Evolutionary conservation across 2,329 filamentous ascomycete species (phyloP).

Genomic region (Microdochium nivale): DNA sequence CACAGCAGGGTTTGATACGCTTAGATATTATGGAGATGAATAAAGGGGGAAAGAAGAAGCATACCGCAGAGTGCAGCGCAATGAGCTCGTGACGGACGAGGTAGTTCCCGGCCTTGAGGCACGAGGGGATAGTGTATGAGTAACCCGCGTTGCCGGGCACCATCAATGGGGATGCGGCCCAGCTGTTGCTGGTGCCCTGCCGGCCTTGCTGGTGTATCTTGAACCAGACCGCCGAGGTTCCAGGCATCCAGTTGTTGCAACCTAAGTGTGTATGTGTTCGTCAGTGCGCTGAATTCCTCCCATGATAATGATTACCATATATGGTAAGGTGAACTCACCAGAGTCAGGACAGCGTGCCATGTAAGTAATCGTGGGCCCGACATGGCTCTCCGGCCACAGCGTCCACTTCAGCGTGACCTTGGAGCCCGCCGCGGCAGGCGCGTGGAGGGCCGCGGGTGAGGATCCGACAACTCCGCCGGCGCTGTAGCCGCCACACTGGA

Average conservation of each 20-base stretch:
- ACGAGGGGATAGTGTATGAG: slow-evolving; percentile 43
- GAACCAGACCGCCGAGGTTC: slow-evolving; percentile 2
- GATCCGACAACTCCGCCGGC: slow-evolving; percentile 38
- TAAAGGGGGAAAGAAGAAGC: slow-evolving; percentile 7
- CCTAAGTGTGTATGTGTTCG: slow-evolving; percentile 3
- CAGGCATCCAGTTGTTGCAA: slow-evolving; percentile 11
- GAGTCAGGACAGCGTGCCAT: slow-evolving; percentile 48
- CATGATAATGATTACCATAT: not conserved
- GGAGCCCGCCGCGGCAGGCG: slow-evolving; percentile 41
- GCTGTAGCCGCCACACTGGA: slow-evolving; percentile 47
- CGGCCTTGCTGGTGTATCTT: not conserved
- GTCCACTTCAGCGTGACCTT: slow-evolving; percentile 48
- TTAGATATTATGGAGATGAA: too few relatives aligned
- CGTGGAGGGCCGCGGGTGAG: slow-evolving; percentile 43
- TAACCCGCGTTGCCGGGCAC: slow-evolving; percentile 29
- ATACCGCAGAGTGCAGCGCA: slow-evolving; percentile 37
- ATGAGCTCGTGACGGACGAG: slow-evolving; percentile 51
- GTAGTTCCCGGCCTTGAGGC: slow-evolving; percentile 44
- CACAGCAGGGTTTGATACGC: too few relatives aligned
- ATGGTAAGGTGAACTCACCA: slow-evolving; percentile 18
- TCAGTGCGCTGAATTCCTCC: not conserved
- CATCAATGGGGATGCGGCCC: slow-evolving; percentile 37
- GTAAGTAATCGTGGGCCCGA: slow-evolving; percentile 48
- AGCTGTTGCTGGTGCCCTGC: slow-evolving; percentile 28
- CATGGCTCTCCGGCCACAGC: slow-evolving; percentile 37